phyloP scores from a whole-genome alignment of 495 filamentous ascomycete species.

The Neurospora sp. region DNA sequence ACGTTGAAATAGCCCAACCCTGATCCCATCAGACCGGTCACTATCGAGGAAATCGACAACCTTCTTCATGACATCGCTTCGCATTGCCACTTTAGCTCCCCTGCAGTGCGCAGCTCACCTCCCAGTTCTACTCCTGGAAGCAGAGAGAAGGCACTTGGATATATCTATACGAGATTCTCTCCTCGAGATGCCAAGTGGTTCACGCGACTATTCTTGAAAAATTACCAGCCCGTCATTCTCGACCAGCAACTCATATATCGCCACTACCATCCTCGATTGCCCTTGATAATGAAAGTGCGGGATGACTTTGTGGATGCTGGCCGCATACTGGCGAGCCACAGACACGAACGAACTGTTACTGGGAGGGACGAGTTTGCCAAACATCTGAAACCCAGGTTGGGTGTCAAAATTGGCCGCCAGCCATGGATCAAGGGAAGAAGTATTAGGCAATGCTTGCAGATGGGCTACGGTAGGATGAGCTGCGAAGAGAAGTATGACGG shows the following conservation, averaged over 20 bases:
- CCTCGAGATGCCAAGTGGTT: conserved; percentile 83
- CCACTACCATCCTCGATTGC: conserved; percentile 47
- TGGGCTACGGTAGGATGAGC: conserved; percentile 52
- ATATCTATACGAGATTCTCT: conserved; percentile 49
- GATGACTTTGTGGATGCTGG: conserved; percentile 35
- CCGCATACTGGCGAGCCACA: conserved; percentile 16
- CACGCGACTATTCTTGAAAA: conserved; percentile 70
- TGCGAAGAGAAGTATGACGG: conserved; percentile 81
- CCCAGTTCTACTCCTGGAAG: conserved; percentile 20
- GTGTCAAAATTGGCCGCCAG: conserved; percentile 66
- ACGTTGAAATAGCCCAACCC: conserved; percentile 28
- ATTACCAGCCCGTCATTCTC: conserved; percentile 51
- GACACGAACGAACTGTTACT: conserved; percentile 10
- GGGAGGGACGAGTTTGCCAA: conserved; percentile 10
- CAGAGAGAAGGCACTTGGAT: conserved; percentile 38
- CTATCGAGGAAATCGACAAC: conserved; percentile 65
- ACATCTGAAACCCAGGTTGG: conserved; percentile 50
- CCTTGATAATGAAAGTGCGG: conserved; percentile 56
- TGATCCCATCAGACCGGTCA: conserved; percentile 35
- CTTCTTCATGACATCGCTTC: conserved; percentile 54
- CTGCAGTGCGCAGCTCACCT: conserved; percentile 43
- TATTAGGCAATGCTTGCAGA: conserved; percentile 62
- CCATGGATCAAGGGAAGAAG: conserved; percentile 65
- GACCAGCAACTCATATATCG: conserved; percentile 33
- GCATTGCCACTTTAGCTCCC: conserved; percentile 57